Evolutionary conservation across 768 basidiomycete genomes (phyloP), one percentile per base, ranked within the genome.

Genomic region (Leccinum fibrillosum): DNA sequence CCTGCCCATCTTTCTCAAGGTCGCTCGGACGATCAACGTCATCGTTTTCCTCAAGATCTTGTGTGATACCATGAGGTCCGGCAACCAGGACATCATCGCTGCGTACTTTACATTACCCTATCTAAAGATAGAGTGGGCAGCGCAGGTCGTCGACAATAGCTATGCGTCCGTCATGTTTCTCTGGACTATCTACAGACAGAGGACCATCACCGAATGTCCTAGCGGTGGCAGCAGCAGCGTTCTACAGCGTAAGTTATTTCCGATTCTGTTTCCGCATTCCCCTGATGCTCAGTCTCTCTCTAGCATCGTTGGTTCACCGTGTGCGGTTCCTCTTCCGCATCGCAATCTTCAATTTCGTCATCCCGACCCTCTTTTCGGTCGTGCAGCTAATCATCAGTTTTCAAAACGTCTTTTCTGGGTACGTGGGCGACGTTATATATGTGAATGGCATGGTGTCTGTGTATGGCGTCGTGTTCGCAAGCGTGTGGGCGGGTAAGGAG

Each of bases 91-190:
- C 0, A 23, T 68, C n/a, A 57, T 47, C 9, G 2, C 56, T 3
- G 48, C 57, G 8, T 74, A 62, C 62, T 37, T 49, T 11, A 9
- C 60, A 10, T 54, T 62, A 3, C 73, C 70, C 11, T 70, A 64
- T 54, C 8, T 73, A 23, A 74, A 67, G 52, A 65, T 70, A n/a
- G 73, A 70, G 25, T 72, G 71, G 68, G 57, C 57, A 3, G 49
- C 65, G 1, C 71, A 72, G 56, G 35, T 69, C 2, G 58, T 66
- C 30, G 72, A 73, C 49, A 72, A 74, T 26, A 71, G 71, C n/a
- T 72, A 64, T 52, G 64, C 59, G 17, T 65, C 71, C 8, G 47
- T 62, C 12, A 55, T 59, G 6, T 73, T 73, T 52, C 54, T 74
- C 2, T 70, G 63, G 62, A 56, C 61, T 9, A 53, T 69, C 21